Conservation (phyloP, 176 grass and related monocot genomes). For the Juncus inflexus region DNA sequence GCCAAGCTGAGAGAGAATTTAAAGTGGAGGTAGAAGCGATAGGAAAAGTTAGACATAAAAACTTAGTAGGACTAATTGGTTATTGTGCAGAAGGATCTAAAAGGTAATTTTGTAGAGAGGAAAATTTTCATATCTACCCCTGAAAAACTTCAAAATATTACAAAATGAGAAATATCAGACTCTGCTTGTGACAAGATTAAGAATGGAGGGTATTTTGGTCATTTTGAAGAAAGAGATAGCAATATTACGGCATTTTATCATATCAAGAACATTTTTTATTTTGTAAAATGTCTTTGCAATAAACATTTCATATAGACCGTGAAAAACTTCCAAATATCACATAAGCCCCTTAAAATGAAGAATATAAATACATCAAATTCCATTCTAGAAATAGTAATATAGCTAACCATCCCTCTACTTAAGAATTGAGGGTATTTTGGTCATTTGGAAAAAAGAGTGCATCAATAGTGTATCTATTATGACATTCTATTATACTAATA, state of each 20-base stretch:
- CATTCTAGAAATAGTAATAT: too few species aligned
- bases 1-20: constrained; percentile 97
- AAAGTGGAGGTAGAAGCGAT: constrained; percentile 97
- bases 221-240: too few species aligned
- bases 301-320: neutral
- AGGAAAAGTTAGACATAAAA: constrained; percentile 92
- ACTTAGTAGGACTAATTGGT: constrained; percentile 80
- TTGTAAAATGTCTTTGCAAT: too few species aligned
- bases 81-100: constrained; percentile 85
- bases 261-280: too few species aligned
- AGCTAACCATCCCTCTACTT: too few species aligned
- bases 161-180: neutral
- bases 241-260: too few species aligned
- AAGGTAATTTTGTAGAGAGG: constrained; percentile 57
- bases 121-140: neutral
- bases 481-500: too few species aligned
- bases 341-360: neutral
- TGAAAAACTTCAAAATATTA: constrained; percentile 3
- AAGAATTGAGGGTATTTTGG: too few species aligned
- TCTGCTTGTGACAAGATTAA: too few species aligned
- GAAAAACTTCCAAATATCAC: neutral
- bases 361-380: neutral
- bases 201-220: too few species aligned
- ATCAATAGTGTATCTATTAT: too few species aligned
- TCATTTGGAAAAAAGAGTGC: too few species aligned